Percentiles rank a stretch among this genome's conserved stretches.
Conservation (phyloP, 306 rosid genomes). For the Cicer cuneatum region DNA sequence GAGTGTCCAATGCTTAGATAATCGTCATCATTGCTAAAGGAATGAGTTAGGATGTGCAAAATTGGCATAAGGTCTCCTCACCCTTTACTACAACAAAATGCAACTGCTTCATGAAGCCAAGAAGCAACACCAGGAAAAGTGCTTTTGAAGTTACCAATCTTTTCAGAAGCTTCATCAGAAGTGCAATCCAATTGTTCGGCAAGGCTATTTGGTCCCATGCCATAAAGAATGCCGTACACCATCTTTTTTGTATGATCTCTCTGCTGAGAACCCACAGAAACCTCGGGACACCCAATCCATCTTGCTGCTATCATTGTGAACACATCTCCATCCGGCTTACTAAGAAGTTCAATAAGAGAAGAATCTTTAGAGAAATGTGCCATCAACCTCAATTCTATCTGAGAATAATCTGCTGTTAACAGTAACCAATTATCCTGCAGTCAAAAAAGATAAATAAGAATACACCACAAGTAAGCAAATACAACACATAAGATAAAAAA, state of each 20-base stretch:
- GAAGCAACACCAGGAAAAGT: slow-evolving; percentile 91
- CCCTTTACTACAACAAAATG: slow-evolving; percentile 81
- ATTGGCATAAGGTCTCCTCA: slow-evolving; percentile 51
- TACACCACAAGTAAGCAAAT: slow-evolving; percentile 33
- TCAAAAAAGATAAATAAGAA: slow-evolving; percentile 33
- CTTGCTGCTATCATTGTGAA: slow-evolving; percentile 88
- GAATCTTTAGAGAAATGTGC: slow-evolving; percentile 93
- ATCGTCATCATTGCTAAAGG: slow-evolving; percentile 12
- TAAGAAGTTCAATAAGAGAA: slow-evolving; percentile 72
- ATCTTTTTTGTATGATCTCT: slow-evolving; percentile 91
- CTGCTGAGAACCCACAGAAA: slow-evolving; percentile 64
- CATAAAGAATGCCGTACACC: slow-evolving; percentile 97
- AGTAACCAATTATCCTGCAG: slow-evolving; percentile 90
- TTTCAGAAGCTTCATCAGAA: slow-evolving; percentile 79
- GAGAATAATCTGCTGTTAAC: slow-evolving; percentile 95
- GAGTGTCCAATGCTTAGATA: slow-evolving; percentile 29
- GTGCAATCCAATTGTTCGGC: slow-evolving; percentile 85
- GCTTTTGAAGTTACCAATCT: slow-evolving; percentile 77
- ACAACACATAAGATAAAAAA: background rate
- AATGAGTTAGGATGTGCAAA: slow-evolving; percentile 32
- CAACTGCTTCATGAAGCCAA: slow-evolving; percentile 88
- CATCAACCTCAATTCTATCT: slow-evolving; percentile 94
- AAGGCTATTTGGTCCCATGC: slow-evolving; percentile 92
- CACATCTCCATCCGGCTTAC: slow-evolving; percentile 78
- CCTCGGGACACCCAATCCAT: slow-evolving; percentile 83